Base-by-base conservation (phyloP, 441 rosid genomes). In the California macrophylla region DNA sequence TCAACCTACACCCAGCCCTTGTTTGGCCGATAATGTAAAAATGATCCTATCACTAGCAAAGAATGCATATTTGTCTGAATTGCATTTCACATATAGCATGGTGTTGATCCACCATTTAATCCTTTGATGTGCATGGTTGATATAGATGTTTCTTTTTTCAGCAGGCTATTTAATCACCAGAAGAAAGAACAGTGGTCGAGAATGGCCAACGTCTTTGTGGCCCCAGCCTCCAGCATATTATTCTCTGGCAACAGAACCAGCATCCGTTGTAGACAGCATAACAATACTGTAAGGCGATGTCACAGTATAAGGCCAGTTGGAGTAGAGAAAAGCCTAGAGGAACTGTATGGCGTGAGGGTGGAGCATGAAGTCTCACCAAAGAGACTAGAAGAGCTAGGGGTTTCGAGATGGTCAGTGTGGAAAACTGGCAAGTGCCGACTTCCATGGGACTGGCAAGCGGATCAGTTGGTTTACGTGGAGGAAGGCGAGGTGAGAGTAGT, bases 401-500 rank as follows among this genome's bases (percentile, higher is more conserved):
- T 93, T 21, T 88, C 96, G 2, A 84, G 76, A 79, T 91, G 98
- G 97, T 89, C 98, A 4, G 72, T 77, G 66, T 88, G 97, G 98
- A 91, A 89, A 82, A 93, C 97, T 0, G 96, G 91, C 18, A 88
- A 88, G 47, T 85, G 91, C 83, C 85, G 79, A 72, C 61, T 93
- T 68, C 91, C 98, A 0, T 89, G 97, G 95, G 97, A 91, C 74
- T 93, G 97, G 98, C 96, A 89, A 66, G 96, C 83, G 45, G 97
- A 93, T 73, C 98, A 91, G 84, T 71, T 91, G 74, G 98, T 93
- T 62, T 93, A 91, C 80, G 84, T 93, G 0, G 96, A 93, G 82
- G 95, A 93, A 86, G 98, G 97, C 13, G 98, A 93, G 73, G 98
- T 91, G 60, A 86, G 92, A 50, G 97, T 93, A 12, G 97, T 89